A percentile compares a stretch with the other conserved stretches of the same genome.
Conservation (phyloP, 192 early-diverging fungal species). For the Backusella luteola region DNA sequence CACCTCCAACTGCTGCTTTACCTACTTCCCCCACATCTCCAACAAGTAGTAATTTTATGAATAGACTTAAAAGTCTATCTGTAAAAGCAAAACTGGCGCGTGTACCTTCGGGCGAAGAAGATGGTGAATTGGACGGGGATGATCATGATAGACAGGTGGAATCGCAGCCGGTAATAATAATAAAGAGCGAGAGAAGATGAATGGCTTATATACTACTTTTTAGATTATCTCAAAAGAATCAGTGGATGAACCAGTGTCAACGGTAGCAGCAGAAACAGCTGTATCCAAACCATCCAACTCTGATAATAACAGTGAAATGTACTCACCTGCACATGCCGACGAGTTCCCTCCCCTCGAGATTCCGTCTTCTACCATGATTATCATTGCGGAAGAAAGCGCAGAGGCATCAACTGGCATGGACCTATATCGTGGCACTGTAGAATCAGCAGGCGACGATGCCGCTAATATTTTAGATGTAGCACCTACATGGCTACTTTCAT, state of each 20-base stretch:
- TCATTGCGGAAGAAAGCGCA: conserved; percentile 74
- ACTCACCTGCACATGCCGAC: conserved; percentile 40
- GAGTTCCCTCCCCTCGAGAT: conserved; percentile 66
- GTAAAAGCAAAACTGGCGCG: conserved; percentile 44
- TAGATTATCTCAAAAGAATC: background rate
- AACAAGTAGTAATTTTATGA: conserved; percentile 37
- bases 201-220: background rate
- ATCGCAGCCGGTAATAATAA: background rate
- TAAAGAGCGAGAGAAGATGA: background rate
- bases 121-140: background rate
- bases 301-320: conserved; percentile 23
- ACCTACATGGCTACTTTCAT: conserved; percentile 86
- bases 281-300: background rate
- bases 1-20: conserved; percentile 39
- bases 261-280: background rate
- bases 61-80: conserved; percentile 46
- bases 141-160: conserved; percentile 6
- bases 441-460: conserved; percentile 43
- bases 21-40: conserved; percentile 22
- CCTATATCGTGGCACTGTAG: conserved; percentile 68
- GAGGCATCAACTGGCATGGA: conserved; percentile 72
- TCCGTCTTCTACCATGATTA: conserved; percentile 64
- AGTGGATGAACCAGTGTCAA: background rate
- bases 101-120: conserved; percentile 41
- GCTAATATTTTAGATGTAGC: conserved; percentile 64